Evolutionary conservation across 192 early-diverging fungal genomes (phyloP).

Genomic region (Coemansia furcata): DNA sequence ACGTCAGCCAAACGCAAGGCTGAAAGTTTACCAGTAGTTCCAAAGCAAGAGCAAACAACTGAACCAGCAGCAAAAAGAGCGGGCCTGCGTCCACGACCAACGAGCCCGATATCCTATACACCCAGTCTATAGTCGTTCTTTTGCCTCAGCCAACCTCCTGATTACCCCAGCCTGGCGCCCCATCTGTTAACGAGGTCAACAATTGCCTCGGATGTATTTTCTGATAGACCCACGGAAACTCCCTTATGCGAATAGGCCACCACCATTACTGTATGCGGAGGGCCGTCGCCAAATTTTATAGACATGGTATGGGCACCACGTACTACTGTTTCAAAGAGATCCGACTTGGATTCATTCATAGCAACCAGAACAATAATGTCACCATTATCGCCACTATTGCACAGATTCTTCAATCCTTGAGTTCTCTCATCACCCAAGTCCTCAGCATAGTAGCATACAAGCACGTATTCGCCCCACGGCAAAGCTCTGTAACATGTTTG

Average conservation of each 20-base stretch:
- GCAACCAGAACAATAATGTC: not conserved
- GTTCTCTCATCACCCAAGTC: too few relatives aligned
- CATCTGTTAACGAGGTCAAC: not conserved
- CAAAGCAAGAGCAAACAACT: not conserved
- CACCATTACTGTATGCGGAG: too few relatives aligned
- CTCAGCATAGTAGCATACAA: too few relatives aligned
- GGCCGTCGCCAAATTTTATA: too few relatives aligned
- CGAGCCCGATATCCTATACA: not conserved
- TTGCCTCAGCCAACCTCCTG: not conserved
- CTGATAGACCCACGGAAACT: too few relatives aligned
- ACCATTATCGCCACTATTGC: not conserved
- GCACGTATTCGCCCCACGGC: too few relatives aligned
- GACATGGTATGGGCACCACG: too few relatives aligned
- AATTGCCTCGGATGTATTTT: too few relatives aligned
- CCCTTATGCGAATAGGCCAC: too few relatives aligned
- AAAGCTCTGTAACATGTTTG: too few relatives aligned
- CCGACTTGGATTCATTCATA: too few relatives aligned
- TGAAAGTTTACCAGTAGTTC: not conserved
- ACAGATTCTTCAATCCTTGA: not conserved
- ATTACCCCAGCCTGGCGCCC: not conserved
- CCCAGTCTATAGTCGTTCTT: not conserved
- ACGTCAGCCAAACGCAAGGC: constrained; percentile 26
- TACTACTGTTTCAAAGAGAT: too few relatives aligned
- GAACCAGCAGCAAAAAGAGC: not conserved
- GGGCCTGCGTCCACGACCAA: not conserved